These are phyloP conservation scores for Trypanosoma conorhini DNA, from an alignment of 208 protist species.

Conservation along the genomic window DNA sequence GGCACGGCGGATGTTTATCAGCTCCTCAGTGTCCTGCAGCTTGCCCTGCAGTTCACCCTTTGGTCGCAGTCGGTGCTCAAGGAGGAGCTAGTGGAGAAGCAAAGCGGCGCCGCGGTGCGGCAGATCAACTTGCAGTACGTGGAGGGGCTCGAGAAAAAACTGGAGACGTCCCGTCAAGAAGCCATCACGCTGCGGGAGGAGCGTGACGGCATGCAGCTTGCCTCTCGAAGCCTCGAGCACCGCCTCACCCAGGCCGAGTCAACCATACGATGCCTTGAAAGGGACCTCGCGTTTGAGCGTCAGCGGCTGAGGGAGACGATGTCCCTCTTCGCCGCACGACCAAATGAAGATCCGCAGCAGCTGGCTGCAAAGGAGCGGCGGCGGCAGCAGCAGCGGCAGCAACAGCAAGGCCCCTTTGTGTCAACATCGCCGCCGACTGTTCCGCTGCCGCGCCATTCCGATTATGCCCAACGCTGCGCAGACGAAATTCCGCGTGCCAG, in stretches of 20 bases:
- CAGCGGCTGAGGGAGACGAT: conserved; percentile 31
- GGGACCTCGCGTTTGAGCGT: conserved; percentile 51
- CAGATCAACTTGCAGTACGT: conserved; percentile 51
- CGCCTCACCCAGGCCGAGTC: conserved; percentile 46
- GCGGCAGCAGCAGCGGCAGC: conserved; percentile 11
- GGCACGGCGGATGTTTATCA: conserved; percentile 66
- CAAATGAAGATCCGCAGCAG: not conserved
- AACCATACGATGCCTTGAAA: conserved; percentile 46
- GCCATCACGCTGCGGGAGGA: conserved; percentile 37
- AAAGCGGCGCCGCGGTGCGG: conserved; percentile 40
- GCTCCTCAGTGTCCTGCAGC: conserved; percentile 63
- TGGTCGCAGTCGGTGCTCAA: conserved; percentile 83
- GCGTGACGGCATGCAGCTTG: conserved; percentile 45
- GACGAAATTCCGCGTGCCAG: not conserved
- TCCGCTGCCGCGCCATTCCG: too few relatives aligned
- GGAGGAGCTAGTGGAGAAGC: conserved; percentile 52
- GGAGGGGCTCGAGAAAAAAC: conserved; percentile 44
- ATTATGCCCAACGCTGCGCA: not conserved
- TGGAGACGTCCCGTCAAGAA: conserved; percentile 29
- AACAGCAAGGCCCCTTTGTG: conserved; percentile 2
- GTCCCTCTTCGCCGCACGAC: not conserved
- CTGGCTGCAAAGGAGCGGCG: not conserved
- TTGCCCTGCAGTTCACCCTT: conserved; percentile 75
- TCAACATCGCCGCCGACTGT: not conserved
- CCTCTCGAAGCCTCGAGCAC: conserved; percentile 41